Percentiles rank a stretch among this genome's conserved stretches.
phyloP scores from a whole-genome alignment of 164 flowering plant species.

The Malania oleifera region DNA sequence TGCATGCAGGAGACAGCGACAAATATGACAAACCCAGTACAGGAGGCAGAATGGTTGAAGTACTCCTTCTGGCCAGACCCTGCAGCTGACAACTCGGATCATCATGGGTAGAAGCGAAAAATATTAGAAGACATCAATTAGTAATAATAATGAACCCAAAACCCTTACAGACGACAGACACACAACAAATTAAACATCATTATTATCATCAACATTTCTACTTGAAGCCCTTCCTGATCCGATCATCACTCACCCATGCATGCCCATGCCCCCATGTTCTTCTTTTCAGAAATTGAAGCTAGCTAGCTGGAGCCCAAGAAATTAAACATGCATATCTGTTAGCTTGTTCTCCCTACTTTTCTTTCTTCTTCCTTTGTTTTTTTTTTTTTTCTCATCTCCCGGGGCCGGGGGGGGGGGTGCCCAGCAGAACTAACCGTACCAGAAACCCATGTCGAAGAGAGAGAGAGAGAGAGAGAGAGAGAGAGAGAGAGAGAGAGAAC shows the following conservation, averaged over 20 bases:
- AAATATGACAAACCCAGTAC: conserved; percentile 29
- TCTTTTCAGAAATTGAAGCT: too few relatives aligned
- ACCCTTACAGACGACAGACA: conserved; percentile 11
- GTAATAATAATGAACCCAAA: conserved; percentile 10
- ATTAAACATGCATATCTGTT: conserved; percentile 9
- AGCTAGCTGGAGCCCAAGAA: conserved; percentile 13
- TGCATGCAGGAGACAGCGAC: conserved; percentile 39
- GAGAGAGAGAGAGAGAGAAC: conserved; percentile 8
- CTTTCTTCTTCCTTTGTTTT: neutral
- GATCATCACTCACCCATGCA: too few relatives aligned
- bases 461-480: conserved; percentile 14
- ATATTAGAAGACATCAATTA: neutral
- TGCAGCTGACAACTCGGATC: conserved; percentile 87
- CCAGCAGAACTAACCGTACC: conserved; percentile 40
- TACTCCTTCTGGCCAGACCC: conserved; percentile 93
- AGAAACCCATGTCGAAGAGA: conserved; percentile 35
- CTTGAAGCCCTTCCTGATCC: conserved; percentile 20
- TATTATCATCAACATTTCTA: conserved; percentile 26
- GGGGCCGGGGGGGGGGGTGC: too few relatives aligned
- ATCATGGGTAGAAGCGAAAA: conserved; percentile 60
- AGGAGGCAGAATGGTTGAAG: conserved; percentile 55
- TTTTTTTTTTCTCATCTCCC: too few relatives aligned
- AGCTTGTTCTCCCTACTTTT: conserved; percentile 11
- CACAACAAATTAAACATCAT: conserved; percentile 19
- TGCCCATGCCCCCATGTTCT: too few relatives aligned